These are phyloP conservation scores for Dentipellis sp. DNA, from an alignment of 768 basidiomycete species.

Conservation along the genomic window DNA sequence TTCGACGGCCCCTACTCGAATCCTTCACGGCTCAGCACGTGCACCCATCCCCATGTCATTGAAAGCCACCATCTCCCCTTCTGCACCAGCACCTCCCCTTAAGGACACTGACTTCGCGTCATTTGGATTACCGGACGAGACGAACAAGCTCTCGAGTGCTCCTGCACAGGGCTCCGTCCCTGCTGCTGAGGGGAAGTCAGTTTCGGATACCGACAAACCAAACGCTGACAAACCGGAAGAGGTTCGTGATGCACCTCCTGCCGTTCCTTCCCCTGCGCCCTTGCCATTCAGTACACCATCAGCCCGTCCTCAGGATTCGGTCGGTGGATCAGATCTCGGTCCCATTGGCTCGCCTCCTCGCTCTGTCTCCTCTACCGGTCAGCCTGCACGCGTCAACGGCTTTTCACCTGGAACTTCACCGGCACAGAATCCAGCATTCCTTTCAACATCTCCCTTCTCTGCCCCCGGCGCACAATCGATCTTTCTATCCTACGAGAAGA, in stretches of 20 bases:
- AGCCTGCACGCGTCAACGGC: slow-evolving; percentile 30
- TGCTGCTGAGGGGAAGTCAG: too few relatives aligned
- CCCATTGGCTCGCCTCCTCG: slow-evolving; percentile 78
- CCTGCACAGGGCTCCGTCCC: slow-evolving; percentile 27
- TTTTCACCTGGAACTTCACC: slow-evolving; percentile 59
- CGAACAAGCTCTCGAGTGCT: slow-evolving; percentile 34
- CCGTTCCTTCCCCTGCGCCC: slow-evolving; percentile 29
- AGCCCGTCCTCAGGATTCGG: slow-evolving; percentile 33
- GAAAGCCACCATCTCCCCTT: slow-evolving; percentile 65
- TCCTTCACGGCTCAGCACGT: slow-evolving; percentile 34
- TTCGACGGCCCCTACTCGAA: slow-evolving; percentile 61
- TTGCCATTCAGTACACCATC: slow-evolving; percentile 42
- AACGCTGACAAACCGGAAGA: slow-evolving; percentile 7
- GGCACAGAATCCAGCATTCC: slow-evolving; percentile 25
- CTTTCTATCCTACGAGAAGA: slow-evolving; percentile 32
- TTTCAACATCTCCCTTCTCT: slow-evolving; percentile 67
- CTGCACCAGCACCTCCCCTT: slow-evolving; percentile 70
- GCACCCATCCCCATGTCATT: slow-evolving; percentile 58
- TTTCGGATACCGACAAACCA: background rate
- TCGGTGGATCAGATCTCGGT: slow-evolving; percentile 51
- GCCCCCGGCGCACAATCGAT: slow-evolving; percentile 57
- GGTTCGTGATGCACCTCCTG: slow-evolving; percentile 3
- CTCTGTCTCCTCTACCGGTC: slow-evolving; percentile 26
- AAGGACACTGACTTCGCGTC: slow-evolving; percentile 69
- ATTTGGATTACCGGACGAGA: slow-evolving; percentile 58